Evolutionary conservation across 306 rosid species (phyloP), one percentile per base, ranked within the genome.

Genomic region (Malus sylvestris): DNA sequence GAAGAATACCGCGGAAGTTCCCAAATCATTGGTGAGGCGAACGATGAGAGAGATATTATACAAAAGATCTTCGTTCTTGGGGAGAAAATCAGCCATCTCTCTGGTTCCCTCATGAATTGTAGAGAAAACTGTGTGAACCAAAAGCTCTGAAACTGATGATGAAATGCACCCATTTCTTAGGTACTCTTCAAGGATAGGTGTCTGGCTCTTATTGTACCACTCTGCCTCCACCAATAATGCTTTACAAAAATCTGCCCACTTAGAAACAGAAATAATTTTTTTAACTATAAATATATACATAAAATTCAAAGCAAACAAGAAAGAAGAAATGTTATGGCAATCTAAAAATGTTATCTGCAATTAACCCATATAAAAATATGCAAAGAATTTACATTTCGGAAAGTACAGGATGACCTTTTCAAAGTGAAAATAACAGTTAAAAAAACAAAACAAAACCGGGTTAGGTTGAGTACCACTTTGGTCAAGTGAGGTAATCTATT

Each of bases 241-340:
- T 55, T 86, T 86, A 72, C 87, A 85, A 62, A 86, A 87, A 38
- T 82, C 93, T 75, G 14, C 74, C 96, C 93, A 88, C 96, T 88
- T 25, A 12, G 35, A 61, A 16, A 10, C 66, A 35, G 8, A 12
- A 5, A 16, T 3, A 19, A 15, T 8, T 46, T 35, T 35, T 35
- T 38, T 6, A 1, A 52, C 29, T 11, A 7, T 2, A 13, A 20
- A 19, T 6, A n/a, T 35, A 6, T 10, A 22, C 12, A 58, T 10
- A 2, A 58, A 18, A 18, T 15, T 40, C 11, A 2, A 51, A 51
- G 15, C 2, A 51, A 52, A 46, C 16, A 52, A 52, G 18, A 38
- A 40, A n/a, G 14, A 25, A 25, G 25, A 9, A 40, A 5, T 40
- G 44, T 40, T 40, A 40, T 8, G 11, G 11, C 11, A 40, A 40